Conservation (phyloP, 257 asterid genomes). For the Capsicum rhomboideum region DNA sequence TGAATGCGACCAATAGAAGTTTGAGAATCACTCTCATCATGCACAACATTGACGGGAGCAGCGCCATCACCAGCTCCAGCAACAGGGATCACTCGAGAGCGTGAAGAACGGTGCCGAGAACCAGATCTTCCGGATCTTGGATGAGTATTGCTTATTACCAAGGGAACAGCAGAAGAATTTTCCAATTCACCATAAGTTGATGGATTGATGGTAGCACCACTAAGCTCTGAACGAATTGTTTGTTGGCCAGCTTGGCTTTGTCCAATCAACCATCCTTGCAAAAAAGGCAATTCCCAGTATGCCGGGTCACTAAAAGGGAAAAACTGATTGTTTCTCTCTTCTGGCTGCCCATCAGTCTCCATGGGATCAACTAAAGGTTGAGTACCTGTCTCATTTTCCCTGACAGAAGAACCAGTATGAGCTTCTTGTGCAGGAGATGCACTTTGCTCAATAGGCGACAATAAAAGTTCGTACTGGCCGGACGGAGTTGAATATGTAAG, state of each 20-base stretch:
- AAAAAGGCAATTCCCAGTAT: constrained; percentile 86
- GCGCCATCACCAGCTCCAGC: constrained; percentile 38
- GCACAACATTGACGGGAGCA: constrained; percentile 30
- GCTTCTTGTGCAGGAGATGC: constrained; percentile 51
- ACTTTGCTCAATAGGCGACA: constrained; percentile 66
- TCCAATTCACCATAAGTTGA: constrained; percentile 31
- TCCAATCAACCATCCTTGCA: constrained; percentile 96
- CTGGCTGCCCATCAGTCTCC: constrained; percentile 65
- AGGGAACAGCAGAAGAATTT: constrained; percentile 32
- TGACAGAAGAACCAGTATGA: constrained; percentile 28
- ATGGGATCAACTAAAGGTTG: constrained; percentile 51
- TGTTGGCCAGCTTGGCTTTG: constrained; percentile 88
- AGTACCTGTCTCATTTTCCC: constrained; percentile 35
- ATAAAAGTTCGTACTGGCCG: constrained; percentile 82
- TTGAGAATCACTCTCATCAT: constrained; percentile 42
- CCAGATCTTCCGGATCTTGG: constrained; percentile 69
- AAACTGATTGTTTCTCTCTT: constrained; percentile 54
- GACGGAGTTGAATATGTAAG: constrained; percentile 88
- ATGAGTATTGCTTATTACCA: constrained; percentile 31
- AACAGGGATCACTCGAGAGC: constrained; percentile 32
- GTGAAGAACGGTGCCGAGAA: constrained; percentile 59
- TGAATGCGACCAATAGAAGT: constrained; percentile 62
- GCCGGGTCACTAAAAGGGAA: constrained; percentile 83
- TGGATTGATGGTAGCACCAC: constrained; percentile 30
- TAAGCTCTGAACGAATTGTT: constrained; percentile 44